A percentile compares a stretch with the other conserved stretches of the same genome.
These are phyloP conservation scores for Nemania sp. DNA, from an alignment of 2,329 filamentous ascomycete species.

Conservation along the genomic window DNA sequence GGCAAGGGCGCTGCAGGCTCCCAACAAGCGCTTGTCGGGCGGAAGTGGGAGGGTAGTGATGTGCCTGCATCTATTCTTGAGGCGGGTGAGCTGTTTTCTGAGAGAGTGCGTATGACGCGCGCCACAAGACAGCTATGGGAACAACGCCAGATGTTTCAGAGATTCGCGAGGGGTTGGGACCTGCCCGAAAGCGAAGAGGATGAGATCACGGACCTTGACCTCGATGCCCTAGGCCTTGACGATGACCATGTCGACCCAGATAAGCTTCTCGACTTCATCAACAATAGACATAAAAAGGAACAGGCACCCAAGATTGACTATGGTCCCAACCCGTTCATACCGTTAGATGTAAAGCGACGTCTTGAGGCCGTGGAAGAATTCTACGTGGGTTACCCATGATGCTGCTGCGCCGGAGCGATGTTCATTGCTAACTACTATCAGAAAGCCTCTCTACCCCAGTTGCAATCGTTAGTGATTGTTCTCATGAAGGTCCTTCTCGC, in stretches of 20 bases:
- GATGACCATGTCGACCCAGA: slow-evolving; percentile 44
- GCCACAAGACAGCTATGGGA: slow-evolving; percentile 94
- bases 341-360: slow-evolving; percentile 63
- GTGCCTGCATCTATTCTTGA: slow-evolving; percentile 94
- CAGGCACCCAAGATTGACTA: slow-evolving; percentile 50
- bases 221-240: slow-evolving; percentile 39
- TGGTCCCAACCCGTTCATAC: slow-evolving; percentile 55
- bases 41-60: slow-evolving; percentile 91
- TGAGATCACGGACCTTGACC: slow-evolving; percentile 46
- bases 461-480: slow-evolving; percentile 93
- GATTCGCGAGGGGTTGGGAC: slow-evolving; percentile 89
- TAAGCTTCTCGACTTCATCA: slow-evolving; percentile 48
- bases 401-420: not conserved
- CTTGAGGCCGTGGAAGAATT: slow-evolving; percentile 80
- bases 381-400: slow-evolving; percentile 67
- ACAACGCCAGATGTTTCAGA: slow-evolving; percentile 87
- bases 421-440: slow-evolving; percentile 47
- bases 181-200: slow-evolving; percentile 47
- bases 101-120: slow-evolving; percentile 86
- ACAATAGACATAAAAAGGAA: slow-evolving; percentile 47
- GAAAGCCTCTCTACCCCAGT: slow-evolving; percentile 76
- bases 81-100: slow-evolving; percentile 89
- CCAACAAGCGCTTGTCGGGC: slow-evolving; percentile 78
- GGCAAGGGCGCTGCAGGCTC: slow-evolving; percentile 83
- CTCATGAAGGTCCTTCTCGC: slow-evolving; percentile 85